Conservation (phyloP, 1,284 basidiomycete species). For the Apiotrichum gamsii region DNA sequence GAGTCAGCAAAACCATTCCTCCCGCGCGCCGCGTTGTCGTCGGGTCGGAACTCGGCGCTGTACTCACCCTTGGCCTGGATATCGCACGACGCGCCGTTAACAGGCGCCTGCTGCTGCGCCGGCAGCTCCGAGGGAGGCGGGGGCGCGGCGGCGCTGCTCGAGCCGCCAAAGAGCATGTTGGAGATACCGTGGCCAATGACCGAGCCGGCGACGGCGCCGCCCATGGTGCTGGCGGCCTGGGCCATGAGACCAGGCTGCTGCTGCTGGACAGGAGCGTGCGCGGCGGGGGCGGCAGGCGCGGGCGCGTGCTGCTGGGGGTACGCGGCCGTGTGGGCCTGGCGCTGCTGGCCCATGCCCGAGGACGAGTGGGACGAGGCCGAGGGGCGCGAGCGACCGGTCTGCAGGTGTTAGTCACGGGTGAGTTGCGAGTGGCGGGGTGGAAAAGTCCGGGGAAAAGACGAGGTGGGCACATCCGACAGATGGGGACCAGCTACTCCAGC, state of each 20-base stretch:
- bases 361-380: slow-evolving; percentile 27
- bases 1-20: not conserved
- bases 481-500: too few relatives aligned
- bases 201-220: slow-evolving; percentile 52
- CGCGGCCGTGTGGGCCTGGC: slow-evolving; percentile 34
- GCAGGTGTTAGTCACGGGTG: slow-evolving; percentile 32
- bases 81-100: slow-evolving; percentile 48
- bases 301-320: slow-evolving; percentile 25
- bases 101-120: slow-evolving; percentile 25
- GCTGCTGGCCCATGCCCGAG: slow-evolving; percentile 19
- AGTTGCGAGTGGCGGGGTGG: slow-evolving; percentile 1
- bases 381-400: too few relatives aligned
- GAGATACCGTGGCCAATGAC: slow-evolving; percentile 54
- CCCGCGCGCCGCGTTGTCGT: not conserved
- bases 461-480: not conserved
- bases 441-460: not conserved
- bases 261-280: slow-evolving; percentile 12
- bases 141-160: slow-evolving; percentile 33
- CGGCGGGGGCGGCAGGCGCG: slow-evolving; percentile 16
- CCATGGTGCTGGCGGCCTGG: slow-evolving; percentile 53
- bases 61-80: slow-evolving; percentile 53
- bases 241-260: slow-evolving; percentile 42
- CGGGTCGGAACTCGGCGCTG: too few relatives aligned
- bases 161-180: slow-evolving; percentile 54
- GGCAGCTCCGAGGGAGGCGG: slow-evolving; percentile 44